phyloP scores from a whole-genome alignment of 1,139 yeast genomes.

The Taphrina communis region DNA sequence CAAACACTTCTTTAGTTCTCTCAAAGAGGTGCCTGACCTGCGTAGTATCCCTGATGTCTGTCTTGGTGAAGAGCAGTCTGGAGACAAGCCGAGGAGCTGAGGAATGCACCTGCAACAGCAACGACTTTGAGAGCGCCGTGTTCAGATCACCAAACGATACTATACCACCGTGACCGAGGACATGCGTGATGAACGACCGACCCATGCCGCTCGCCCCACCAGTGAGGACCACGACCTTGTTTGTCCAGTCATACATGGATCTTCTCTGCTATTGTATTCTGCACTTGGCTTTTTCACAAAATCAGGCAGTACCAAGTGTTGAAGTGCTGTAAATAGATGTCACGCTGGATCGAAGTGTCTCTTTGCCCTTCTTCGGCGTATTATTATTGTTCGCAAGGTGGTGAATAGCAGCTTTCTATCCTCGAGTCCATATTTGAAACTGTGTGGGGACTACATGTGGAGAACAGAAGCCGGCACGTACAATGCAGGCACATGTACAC shows the following conservation, averaged over 20 bases:
- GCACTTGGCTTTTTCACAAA: too few relatives aligned
- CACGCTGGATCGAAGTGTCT: too few relatives aligned
- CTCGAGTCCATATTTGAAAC: too few relatives aligned
- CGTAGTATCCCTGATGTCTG: conserved; percentile 30
- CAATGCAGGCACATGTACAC: too few relatives aligned
- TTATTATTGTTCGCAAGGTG: too few relatives aligned
- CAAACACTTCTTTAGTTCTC: conserved; percentile 29
- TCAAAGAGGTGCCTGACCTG: conserved; percentile 16
- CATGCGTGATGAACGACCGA: conserved; percentile 30
- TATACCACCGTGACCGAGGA: conserved; percentile 27
- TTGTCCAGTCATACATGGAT: conserved; percentile 30
- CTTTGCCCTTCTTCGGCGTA: too few relatives aligned
- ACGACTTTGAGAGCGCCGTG: conserved; percentile 33
- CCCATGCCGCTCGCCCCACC: conserved; percentile 41
- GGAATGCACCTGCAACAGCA: conserved; percentile 32
- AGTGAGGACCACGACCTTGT: conserved; percentile 37
- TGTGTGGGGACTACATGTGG: too few relatives aligned
- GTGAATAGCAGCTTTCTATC: too few relatives aligned
- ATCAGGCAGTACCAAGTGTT: too few relatives aligned
- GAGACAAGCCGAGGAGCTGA: conserved; percentile 35
- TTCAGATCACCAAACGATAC: conserved; percentile 39
- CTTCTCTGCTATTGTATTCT: too few relatives aligned
- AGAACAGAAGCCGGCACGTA: too few relatives aligned
- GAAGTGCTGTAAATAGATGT: too few relatives aligned
- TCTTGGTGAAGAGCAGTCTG: conserved; percentile 33